Conservation (phyloP, 192 early-diverging fungal genomes). For the Physocladia obscura region DNA sequence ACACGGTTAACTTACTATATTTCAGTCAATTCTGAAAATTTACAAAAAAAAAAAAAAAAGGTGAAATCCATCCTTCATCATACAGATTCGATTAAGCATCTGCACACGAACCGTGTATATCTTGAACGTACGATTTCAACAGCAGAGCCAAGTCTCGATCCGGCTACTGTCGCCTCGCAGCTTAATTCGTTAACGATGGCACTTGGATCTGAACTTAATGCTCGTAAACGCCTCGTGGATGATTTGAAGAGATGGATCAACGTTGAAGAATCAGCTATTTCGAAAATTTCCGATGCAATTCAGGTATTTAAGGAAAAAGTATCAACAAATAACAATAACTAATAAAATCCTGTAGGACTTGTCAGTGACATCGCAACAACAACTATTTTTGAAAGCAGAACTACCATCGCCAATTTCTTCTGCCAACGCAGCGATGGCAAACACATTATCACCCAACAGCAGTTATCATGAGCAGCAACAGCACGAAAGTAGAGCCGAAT, state of each 20-base stretch:
- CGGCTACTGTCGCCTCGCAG: conserved; percentile 6
- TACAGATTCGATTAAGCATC: conserved; percentile 19
- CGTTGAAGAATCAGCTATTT: background rate
- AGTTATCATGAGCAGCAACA: background rate
- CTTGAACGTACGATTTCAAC: conserved; percentile 21
- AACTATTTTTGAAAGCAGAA: too few species aligned
- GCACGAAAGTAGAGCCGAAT: too few species aligned
- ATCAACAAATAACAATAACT: too few species aligned
- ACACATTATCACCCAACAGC: background rate
- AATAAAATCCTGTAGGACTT: too few species aligned
- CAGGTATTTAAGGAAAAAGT: too few species aligned
- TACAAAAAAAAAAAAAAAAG: too few species aligned
- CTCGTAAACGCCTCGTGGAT: conserved; percentile 18
- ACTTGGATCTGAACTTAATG: conserved; percentile 11
- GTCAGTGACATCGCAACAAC: too few species aligned
- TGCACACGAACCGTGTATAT: conserved; percentile 9
- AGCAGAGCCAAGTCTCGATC: background rate
- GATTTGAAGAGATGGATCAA: conserved; percentile 28
- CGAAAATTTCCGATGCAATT: conserved; percentile 17
- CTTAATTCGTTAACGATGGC: conserved; percentile 13
- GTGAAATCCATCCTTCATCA: conserved; percentile 16
- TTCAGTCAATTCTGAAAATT: background rate
- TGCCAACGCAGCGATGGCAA: background rate
- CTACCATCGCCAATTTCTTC: background rate
- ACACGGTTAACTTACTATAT: background rate